Evolutionary conservation across 306 rosid species (phyloP).

Genomic region (Carpinus fangiana): DNA sequence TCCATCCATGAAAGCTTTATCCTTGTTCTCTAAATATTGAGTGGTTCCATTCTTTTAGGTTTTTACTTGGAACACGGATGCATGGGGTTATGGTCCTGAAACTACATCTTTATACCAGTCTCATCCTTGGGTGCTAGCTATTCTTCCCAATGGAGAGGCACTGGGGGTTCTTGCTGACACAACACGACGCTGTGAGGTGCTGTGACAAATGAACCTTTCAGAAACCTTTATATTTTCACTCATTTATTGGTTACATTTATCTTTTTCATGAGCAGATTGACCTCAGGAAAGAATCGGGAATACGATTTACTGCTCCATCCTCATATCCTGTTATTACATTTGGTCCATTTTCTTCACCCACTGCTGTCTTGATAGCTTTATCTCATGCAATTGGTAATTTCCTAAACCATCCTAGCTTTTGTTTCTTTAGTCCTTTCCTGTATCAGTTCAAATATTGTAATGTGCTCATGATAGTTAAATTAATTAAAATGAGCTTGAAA

Average conservation of each 20-base stretch:
- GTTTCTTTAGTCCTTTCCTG: not conserved
- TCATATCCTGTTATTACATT: constrained; percentile 80
- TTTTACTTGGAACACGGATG: constrained; percentile 85
- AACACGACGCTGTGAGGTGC: constrained; percentile 88
- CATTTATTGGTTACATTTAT: constrained; percentile 24
- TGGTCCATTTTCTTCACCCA: constrained; percentile 88
- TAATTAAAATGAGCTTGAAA: not conserved
- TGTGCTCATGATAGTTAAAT: not conserved
- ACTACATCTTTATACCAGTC: constrained; percentile 89
- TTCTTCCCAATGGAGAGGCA: constrained; percentile 86
- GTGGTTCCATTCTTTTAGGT: constrained; percentile 41
- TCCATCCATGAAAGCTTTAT: constrained; percentile 1
- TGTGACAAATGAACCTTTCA: constrained; percentile 25
- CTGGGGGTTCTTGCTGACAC: constrained; percentile 93
- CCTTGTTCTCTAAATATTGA: constrained; percentile 7
- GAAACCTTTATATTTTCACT: constrained; percentile 10
- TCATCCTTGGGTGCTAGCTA: constrained; percentile 96
- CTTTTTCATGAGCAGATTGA: constrained; percentile 67
- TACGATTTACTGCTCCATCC: constrained; percentile 64
- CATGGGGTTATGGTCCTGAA: constrained; percentile 85
- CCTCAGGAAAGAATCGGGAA: constrained; percentile 68
- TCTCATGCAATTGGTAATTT: constrained; percentile 85
- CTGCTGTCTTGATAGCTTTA: constrained; percentile 63
- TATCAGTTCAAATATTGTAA: not conserved
- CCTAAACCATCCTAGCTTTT: constrained; percentile 5